Base-by-base conservation (phyloP, 768 basidiomycete genomes). In the Podaxis sp. region DNA sequence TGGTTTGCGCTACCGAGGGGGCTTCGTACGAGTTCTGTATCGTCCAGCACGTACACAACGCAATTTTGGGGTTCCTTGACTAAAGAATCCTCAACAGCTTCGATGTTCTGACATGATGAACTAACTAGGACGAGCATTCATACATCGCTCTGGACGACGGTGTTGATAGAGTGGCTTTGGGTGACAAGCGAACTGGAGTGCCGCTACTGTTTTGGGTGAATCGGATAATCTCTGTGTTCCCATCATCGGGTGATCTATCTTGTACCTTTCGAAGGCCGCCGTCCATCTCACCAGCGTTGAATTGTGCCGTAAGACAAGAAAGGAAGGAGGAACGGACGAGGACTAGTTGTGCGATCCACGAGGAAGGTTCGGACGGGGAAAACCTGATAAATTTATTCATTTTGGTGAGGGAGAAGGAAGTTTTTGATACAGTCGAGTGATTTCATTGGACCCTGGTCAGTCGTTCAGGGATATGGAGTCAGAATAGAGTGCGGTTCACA, bases 341-440 rank as follows among this genome's bases (percentile, higher is more conserved):
- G 56, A 48, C 47, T 47, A 6, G 47, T n/a, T n/a, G 32, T 28
- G 7, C 27, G 38, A 10, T 50, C 57, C 57, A 58, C 57, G 57
- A 25, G 57, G 14, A 14, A 7, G 3, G 27, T 18, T 21, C 23
- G 27, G 27, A 27, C 16, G 47, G 25, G 48, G 36, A 25, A 48
- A 58, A 50, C 25, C 18, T 51, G 57, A 59, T 59, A 50, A 21
- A 59, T 51, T 50, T 50, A 25, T 50, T 58, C 48, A 50, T 25
- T 16, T 50, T 50, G 36, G 57, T 28, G 14, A 25, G 14, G 35
- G 23, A 23, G 36, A 36, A 53, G 32, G 28, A 27, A 28, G 11
- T 18, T 46, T 42, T 57, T 50, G 57, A 58, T 58, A 27, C 14
- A 35, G 18, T 37, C 36, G 47, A 38, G 11, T 50, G 32, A 37